phyloP scores from a whole-genome alignment of 257 asterid genomes.

The Osmanthus fragrans region DNA sequence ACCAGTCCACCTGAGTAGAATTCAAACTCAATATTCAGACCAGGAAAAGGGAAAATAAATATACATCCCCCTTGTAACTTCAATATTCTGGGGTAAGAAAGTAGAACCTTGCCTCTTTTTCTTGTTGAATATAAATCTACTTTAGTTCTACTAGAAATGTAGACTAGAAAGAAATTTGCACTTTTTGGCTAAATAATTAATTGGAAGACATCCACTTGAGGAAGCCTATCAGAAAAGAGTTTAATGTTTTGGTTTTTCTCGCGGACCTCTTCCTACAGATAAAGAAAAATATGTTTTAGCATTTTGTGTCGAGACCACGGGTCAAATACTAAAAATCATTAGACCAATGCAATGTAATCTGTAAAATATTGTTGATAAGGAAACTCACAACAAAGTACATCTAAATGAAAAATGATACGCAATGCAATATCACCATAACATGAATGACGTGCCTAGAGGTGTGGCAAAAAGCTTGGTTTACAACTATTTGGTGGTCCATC shows the following conservation, averaged over 20 bases:
- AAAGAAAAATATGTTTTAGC: background rate
- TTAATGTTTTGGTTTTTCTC: background rate
- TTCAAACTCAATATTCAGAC: conserved; percentile 10
- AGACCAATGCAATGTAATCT: background rate
- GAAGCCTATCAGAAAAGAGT: background rate
- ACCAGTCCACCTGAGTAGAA: conserved; percentile 45
- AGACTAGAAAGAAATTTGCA: background rate
- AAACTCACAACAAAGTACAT: background rate
- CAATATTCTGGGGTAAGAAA: background rate
- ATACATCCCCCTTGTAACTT: background rate
- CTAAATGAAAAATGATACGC: background rate
- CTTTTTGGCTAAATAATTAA: background rate
- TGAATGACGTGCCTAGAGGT: background rate
- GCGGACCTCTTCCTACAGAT: background rate
- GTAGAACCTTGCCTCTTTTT: background rate
- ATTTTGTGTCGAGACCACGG: background rate
- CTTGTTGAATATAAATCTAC: background rate
- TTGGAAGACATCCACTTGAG: background rate
- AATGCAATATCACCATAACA: background rate
- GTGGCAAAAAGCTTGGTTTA: background rate
- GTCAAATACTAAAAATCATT: background rate
- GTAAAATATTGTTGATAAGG: background rate
- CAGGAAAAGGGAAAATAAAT: background rate
- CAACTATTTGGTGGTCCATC: background rate
- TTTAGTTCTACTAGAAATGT: background rate